Evolutionary conservation across 2,329 filamentous ascomycete genomes (phyloP).

Genomic region (Penicillium janthinellum): DNA sequence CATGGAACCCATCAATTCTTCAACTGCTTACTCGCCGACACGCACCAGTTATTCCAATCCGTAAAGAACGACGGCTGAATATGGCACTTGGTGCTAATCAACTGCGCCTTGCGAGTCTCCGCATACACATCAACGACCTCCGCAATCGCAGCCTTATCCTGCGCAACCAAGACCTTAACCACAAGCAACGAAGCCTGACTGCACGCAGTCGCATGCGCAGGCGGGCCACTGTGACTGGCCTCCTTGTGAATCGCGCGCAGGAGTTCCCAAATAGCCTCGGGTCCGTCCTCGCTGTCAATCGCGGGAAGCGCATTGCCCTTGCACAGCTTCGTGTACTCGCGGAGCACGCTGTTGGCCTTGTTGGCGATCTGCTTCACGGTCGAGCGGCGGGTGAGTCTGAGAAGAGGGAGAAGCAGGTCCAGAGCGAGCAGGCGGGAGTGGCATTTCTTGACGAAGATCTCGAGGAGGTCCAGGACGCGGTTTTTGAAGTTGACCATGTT

Average conservation of each 20-base stretch:
- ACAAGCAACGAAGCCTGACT: constrained; percentile 59
- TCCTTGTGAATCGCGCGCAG: constrained; percentile 70
- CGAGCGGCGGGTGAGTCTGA: constrained; percentile 76
- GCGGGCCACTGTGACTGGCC: constrained; percentile 58
- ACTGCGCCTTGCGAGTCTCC: constrained; percentile 61
- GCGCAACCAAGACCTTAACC: constrained; percentile 46
- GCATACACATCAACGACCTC: constrained; percentile 66
- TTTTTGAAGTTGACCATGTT: constrained; percentile 94
- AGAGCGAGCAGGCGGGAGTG: constrained; percentile 68
- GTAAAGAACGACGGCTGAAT: constrained; percentile 68
- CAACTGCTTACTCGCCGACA: constrained; percentile 46
- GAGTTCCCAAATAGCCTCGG: constrained; percentile 55
- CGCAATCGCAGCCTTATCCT: constrained; percentile 55
- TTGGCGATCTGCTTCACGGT: constrained; percentile 73
- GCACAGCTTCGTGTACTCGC: constrained; percentile 69
- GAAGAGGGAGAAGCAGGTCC: constrained; percentile 71
- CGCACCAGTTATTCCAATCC: constrained; percentile 75
- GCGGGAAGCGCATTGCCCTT: constrained; percentile 50
- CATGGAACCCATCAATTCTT: constrained; percentile 31
- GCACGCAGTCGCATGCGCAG: constrained; percentile 72
- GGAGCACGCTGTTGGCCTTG: constrained; percentile 72
- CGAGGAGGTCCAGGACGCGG: constrained; percentile 83
- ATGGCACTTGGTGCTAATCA: constrained; percentile 58
- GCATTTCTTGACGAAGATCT: constrained; percentile 81
- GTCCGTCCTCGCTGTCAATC: constrained; percentile 36